Base-by-base conservation (phyloP, 2,329 filamentous ascomycete species). In the Aspergillus sp. region DNA sequence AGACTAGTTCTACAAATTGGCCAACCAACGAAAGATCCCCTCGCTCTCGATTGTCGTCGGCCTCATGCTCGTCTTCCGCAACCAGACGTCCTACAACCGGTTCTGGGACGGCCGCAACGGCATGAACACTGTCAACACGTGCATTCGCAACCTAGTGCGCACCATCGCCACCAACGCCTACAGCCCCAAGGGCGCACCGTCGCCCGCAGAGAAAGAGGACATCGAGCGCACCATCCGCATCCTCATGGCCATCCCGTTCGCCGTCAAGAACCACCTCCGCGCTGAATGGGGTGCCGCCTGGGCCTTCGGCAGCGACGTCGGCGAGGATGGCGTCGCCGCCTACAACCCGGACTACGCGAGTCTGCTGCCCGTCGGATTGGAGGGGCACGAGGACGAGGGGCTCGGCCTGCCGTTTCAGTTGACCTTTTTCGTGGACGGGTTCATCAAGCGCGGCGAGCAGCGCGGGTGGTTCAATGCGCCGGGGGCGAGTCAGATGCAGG, bases 1-100 rank as follows among this genome's bases (percentile, higher is more conserved):
- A 7, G 40, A 24, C 26, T 30, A 11, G 26, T 11, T 10, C 26
- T 30, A 30, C 26, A 30, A 30, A 30, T 8, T 30, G 7, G 3
- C 7, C 3, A 30, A 30, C 26, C 26, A 8, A 19, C 55, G 7
- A 22, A 22, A 79, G 77, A 79, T 86, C 42, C 83, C 84, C 2
- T 82, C 78, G 13, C 72, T 87, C 1, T 83, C 80, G 32, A 87
- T 87, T 51, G 84, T 87, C 47, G 83, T 87, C 2, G 84, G 84
- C 61, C 67, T 87, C 38, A 85, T 87, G 78, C 81, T 87, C 51
- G 84, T 87, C 24, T 86, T 87, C 71, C 79, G 84, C 35, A 86
- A 87, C 60, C 77, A 80, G 58, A 86, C 83, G 3, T 80, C 76
- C 49, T 86, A 85, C 69, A 83, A 85, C 59, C 76, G 83, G 2